Percentiles rank a stretch among this genome's conserved stretches.
Evolutionary conservation across 345 rosid species (phyloP).

Genomic region (Rubroshorea leprosula): DNA sequence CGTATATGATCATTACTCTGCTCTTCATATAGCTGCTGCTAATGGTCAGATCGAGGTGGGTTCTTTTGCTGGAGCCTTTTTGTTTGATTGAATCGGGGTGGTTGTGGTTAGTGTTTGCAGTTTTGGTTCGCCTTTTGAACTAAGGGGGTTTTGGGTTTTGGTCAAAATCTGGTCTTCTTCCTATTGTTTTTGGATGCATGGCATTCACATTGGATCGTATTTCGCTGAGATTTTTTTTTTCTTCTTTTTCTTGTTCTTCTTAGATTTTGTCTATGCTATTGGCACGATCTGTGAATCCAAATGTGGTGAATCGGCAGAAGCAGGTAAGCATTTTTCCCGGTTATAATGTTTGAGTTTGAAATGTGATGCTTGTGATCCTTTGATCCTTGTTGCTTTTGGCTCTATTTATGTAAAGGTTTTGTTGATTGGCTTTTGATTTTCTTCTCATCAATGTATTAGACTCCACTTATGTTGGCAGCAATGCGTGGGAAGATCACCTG

Average conservation of each 20-base stretch:
- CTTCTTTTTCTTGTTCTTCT: slow-evolving; percentile 4
- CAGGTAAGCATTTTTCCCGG: slow-evolving; percentile 45
- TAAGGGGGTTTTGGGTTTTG: not conserved
- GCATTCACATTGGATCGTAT: not conserved
- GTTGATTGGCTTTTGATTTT: not conserved
- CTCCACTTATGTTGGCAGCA: slow-evolving; percentile 97
- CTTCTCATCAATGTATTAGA: slow-evolving; percentile 31
- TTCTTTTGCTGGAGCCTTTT: not conserved
- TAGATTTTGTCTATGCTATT: slow-evolving; percentile 73
- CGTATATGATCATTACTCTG: slow-evolving; percentile 74
- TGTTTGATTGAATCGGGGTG: slow-evolving; percentile 12
- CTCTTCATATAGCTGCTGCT: slow-evolving; percentile 91
- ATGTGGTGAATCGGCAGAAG: slow-evolving; percentile 78
- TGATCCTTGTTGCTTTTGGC: not conserved
- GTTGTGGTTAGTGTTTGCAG: not conserved
- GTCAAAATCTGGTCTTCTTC: too few species aligned
- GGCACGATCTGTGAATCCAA: slow-evolving; percentile 71
- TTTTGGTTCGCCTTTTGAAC: slow-evolving; percentile 6
- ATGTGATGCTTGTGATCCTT: not conserved
- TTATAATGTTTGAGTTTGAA: too few species aligned
- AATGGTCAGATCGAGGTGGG: slow-evolving; percentile 95
- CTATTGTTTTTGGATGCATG: too few species aligned
- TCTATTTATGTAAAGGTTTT: not conserved
- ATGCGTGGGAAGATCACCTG: slow-evolving; percentile 87
- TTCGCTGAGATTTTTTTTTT: slow-evolving; percentile 16